Base-by-base conservation (phyloP, 2,329 filamentous ascomycete genomes). In the Penicillium digitatum region DNA sequence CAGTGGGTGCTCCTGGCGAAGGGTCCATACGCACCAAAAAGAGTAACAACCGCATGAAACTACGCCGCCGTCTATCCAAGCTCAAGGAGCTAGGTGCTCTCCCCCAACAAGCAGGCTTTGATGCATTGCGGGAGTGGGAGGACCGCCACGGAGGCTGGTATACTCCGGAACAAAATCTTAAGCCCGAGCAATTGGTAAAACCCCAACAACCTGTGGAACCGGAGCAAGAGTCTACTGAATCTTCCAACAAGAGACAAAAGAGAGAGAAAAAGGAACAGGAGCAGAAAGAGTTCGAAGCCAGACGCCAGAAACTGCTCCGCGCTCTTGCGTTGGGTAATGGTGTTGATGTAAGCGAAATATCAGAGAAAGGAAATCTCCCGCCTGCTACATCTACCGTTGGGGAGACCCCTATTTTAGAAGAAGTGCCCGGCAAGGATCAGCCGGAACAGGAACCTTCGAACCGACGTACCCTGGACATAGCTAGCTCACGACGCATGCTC, bases 401-500 rank as follows among this genome's bases (percentile, higher is more conserved):
- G 32, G 55, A 63, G n/a, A 29, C 52, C 16, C 29, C 54, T 14
- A 44, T 60, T 14, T 16, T 49, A 5, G 47, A 56, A 42, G 57
- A 64, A 24, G 18, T 39, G 9, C 47, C 51, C 22, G 56, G 54
- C 9, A 46, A 26, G n/a, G 56, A 55, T 26, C 52, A 62, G 26
- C 40, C 48, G 8, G 60, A 54, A 26, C 37, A 54, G 32, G 60
- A 64, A 44, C 34, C 59, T 32, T 51, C 65, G 12, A 71, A 66
- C 35, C 73, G 75, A 54, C 74, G 77, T 43, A 73, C 73, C 18
- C 69, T 86, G 32, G 81, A 86, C 64, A 53, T 90, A 29, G 81
- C 79, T 16, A 85, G 86, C 48, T 83, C 85, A 2, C 81, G 83
- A 50, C 82, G 89, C 60, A 76, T 92, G 54, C 70, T 93, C 0